Evolutionary conservation across 2,329 filamentous ascomycete species (phyloP), one percentile per base, ranked within the genome.

Genomic region (Microdochium bolleyi): DNA sequence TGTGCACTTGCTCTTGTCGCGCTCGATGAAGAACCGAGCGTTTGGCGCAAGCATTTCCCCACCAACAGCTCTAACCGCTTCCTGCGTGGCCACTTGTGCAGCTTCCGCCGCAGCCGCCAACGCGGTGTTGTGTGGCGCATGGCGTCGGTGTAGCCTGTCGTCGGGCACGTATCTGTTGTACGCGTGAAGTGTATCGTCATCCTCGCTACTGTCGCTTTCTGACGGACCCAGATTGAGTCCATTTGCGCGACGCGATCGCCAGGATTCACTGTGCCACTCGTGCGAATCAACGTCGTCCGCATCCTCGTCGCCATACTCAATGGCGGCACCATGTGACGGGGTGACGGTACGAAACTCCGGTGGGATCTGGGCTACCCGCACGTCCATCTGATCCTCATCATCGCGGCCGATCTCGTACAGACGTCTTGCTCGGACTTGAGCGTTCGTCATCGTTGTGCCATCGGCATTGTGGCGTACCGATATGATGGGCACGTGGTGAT

Each of bases 21-120:
- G 82, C 62, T 88, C 85, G 52, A 96, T 95, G 63, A 85, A 87
- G 70, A 97, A 96, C 25, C 83, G 82, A 2, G 90, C 89, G 67
- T 90, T 83, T 0, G 89, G 89, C 32, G 77, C 76, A 68, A 92
- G 77, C 3, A 89, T 71, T 44, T 80, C 79, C 25, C 79, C 79
- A 3, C 79, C 79, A 1, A 80, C 78, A 2, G 78, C 78, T 53
- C 74, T 72, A 14, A 79, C 73, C 1, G 79, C 76, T 62, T 83
- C 80, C 55, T 83, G 79, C 1, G 78, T 79, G 14, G 78, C 77
- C 27, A 73, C 68, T 58, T 78, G 75, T 25, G 73, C 72, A 24
- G 77, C 75, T 61, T 79, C 76, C 24, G 64, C 64, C 2, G 68
- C 70, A 55, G 74, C 69, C 16, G 67, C 67, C 21, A 73, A 58